Percentiles rank a stretch among this genome's conserved stretches.
phyloP scores from a whole-genome alignment of 257 asterid species.

The Misopates orontium region DNA sequence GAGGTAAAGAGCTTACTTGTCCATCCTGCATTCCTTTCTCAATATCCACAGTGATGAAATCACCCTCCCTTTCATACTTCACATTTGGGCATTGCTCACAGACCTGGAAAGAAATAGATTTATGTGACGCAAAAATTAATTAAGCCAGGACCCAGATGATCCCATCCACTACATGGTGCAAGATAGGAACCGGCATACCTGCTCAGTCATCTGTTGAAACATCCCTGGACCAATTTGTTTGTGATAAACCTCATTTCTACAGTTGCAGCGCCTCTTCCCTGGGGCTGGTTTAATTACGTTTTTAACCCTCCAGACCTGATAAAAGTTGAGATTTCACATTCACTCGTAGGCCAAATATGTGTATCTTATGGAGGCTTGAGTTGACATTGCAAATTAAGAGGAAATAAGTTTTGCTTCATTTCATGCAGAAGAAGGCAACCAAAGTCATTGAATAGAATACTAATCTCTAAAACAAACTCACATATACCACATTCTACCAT shows the following conservation, averaged over 20 bases:
- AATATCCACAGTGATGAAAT: conserved; percentile 86
- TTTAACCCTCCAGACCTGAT: conserved; percentile 97
- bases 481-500: background rate
- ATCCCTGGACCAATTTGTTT: conserved; percentile 99
- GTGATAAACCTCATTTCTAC: conserved; percentile 98
- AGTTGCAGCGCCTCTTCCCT: conserved; percentile 96
- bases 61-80: conserved; percentile 92
- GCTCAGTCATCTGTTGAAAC: conserved; percentile 99
- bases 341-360: conserved; percentile 10
- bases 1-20: conserved; percentile 55
- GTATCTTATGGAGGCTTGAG: conserved; percentile 14
- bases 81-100: conserved; percentile 96
- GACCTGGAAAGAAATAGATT: conserved; percentile 50
- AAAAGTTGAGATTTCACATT: conserved; percentile 18
- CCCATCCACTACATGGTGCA: background rate
- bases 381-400: background rate
- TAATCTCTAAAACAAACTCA: background rate
- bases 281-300: conserved; percentile 86
- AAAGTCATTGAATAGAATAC: background rate
- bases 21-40: conserved; percentile 99
- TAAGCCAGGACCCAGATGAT: conserved; percentile 1
- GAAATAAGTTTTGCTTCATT: background rate
- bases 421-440: conserved; percentile 7
- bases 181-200: conserved; percentile 44
- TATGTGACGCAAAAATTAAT: conserved; percentile 9